Percentiles rank a stretch among this genome's conserved stretches.
Conservation (phyloP, 768 basidiomycete genomes). For the Phylloporus arenicola region DNA sequence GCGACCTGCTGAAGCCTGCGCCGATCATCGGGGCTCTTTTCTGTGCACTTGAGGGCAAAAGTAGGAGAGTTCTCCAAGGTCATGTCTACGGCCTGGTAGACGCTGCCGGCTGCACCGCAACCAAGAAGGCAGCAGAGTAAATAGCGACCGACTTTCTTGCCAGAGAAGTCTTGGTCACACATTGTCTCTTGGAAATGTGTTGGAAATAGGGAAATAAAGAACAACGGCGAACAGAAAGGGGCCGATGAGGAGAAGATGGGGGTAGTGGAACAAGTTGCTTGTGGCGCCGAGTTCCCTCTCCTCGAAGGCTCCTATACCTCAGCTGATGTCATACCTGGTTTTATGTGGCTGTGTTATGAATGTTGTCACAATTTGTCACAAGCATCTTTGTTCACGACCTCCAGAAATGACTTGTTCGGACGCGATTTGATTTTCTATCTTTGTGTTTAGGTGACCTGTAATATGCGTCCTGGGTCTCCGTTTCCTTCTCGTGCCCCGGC, state of each 20-base stretch:
- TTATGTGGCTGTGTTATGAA: neutral
- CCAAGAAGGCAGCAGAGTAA: constrained; percentile 61
- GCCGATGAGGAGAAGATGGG: neutral
- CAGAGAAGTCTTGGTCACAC: constrained; percentile 37
- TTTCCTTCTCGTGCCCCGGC: too few relatives aligned
- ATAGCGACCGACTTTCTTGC: constrained; percentile 51
- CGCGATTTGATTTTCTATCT: too few relatives aligned
- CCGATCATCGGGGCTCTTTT: constrained; percentile 43
- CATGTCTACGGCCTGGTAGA: constrained; percentile 65
- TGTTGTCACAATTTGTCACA: too few relatives aligned
- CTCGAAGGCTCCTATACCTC: neutral
- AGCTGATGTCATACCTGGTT: neutral
- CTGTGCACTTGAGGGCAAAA: constrained; percentile 74
- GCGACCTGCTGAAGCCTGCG: constrained; percentile 57
- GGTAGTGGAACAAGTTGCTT: neutral
- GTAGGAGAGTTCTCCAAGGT: constrained; percentile 34
- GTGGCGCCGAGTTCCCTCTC: neutral
- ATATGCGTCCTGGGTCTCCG: too few relatives aligned
- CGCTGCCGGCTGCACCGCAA: constrained; percentile 69
- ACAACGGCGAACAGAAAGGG: neutral
- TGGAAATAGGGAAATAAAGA: neutral
- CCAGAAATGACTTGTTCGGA: too few relatives aligned
- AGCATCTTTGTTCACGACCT: too few relatives aligned
- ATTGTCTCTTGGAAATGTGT: neutral
- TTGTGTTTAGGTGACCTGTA: too few relatives aligned